Percentiles rank a stretch among this genome's conserved stretches.
Evolutionary conservation across 495 filamentous ascomycete species (phyloP).

Genomic region (Tuber aestivum): DNA sequence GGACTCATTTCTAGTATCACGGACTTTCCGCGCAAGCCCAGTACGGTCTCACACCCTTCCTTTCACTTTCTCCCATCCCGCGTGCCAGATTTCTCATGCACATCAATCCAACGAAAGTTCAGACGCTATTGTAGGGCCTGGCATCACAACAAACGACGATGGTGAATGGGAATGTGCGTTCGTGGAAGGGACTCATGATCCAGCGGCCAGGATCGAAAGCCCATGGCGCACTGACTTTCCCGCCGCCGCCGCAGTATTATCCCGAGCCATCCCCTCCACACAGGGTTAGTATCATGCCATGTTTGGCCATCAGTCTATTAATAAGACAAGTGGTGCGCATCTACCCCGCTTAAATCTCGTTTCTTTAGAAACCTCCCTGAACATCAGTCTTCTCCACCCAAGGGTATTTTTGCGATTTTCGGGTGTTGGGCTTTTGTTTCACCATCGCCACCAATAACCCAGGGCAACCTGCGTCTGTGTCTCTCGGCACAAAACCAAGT

Average conservation of each 20-base stretch:
- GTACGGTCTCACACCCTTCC: background rate
- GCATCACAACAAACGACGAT: background rate
- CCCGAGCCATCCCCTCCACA: background rate
- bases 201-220: background rate
- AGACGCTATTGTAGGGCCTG: background rate
- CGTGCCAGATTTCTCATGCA: background rate
- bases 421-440: background rate
- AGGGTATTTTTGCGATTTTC: background rate
- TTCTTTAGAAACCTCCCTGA: background rate
- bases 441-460: conserved; percentile 1
- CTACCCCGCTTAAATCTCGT: background rate
- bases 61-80: background rate
- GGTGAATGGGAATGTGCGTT: background rate
- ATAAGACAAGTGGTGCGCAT: conserved; percentile 1
- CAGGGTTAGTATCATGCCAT: background rate
- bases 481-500: background rate
- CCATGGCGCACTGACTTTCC: background rate
- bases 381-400: background rate
- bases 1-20: background rate
- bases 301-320: background rate
- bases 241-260: background rate
- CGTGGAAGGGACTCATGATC: background rate
- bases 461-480: background rate
- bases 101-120: background rate
- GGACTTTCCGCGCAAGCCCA: background rate